Evolutionary conservation across 345 rosid species (phyloP), one percentile per base, ranked within the genome.

Genomic region (Camelina sativa): DNA sequence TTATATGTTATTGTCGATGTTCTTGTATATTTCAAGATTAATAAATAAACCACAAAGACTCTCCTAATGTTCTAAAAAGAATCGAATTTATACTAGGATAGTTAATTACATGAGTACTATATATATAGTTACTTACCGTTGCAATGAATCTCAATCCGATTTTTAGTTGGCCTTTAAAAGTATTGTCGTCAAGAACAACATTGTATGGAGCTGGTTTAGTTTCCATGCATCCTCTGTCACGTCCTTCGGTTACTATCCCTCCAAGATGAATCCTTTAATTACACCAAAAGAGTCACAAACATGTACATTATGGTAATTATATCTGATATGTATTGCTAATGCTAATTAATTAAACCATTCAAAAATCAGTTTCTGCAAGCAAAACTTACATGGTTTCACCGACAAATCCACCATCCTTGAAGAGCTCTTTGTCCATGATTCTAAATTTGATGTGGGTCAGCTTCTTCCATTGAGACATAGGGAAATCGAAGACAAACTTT

Each of bases 141-240:
- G 80, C 66, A 9, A 73, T 65, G 88, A 95, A 92, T 69, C 77
- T 92, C 71, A 92, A 78, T 10, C 94, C 96, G 54, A 90, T 65
- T 78, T 82, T 83, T 2, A 89, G 67, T 76, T 82, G 78, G 72
- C 96, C 97, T 80, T 81, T 88, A 60, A 86, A 92, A 32, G 93
- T 81, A 73, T 81, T 79, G 65, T 95, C 97, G 56, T 89, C 92
- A 56, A 87, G 92, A 58, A 90, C 89, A 52, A 87, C 96, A 75
- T 85, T 90, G 64, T 84, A 86, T 7, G 89, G 81, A 71, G 84
- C 74, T 76, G 97, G 90, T 68, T 74, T 83, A 67, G 86, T 80
- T 76, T 85, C 88, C 15, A 85, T 55, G 50, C 62, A 17, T 55
- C 89, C 90, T 75, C 73, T 86, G 19, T 86, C 85, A 13, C 72